Conservation (phyloP, 2,329 filamentous ascomycete genomes). For the Xylaria sp. region DNA sequence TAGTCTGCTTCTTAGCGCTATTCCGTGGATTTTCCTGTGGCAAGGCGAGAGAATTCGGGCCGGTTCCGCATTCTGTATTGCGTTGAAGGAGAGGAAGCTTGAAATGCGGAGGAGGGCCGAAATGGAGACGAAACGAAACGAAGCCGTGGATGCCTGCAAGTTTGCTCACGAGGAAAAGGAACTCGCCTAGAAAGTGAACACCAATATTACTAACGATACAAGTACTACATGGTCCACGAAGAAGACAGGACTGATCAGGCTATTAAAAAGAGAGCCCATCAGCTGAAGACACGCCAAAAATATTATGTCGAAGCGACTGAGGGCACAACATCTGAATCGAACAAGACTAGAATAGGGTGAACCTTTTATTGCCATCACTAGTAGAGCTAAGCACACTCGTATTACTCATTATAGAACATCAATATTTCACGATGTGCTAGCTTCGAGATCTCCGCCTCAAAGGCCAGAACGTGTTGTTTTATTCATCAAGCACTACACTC, state of each 20-base stretch:
- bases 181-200: neutral
- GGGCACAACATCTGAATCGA: neutral
- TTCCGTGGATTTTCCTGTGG: constrained; percentile 66
- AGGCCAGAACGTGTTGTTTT: neutral
- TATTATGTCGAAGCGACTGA: too few species aligned
- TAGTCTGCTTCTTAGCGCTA: constrained; percentile 61
- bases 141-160: neutral
- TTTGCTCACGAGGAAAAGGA: constrained; percentile 19
- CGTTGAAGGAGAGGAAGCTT: constrained; percentile 63
- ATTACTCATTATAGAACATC: neutral
- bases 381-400: neutral
- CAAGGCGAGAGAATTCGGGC: constrained; percentile 66
- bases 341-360: too few species aligned
- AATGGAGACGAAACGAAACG: constrained; percentile 45
- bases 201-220: neutral
- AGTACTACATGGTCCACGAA: neutral
- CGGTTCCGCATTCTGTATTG: constrained; percentile 70
- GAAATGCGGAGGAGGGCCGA: constrained; percentile 57
- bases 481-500: neutral
- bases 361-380: neutral
- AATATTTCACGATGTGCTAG: neutral
- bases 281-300: too few species aligned
- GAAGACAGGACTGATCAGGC: neutral
- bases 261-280: neutral
- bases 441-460: neutral